Evolutionary conservation across 2,329 filamentous ascomycete species (phyloP).

Genomic region (Ophiobolus disseminans): DNA sequence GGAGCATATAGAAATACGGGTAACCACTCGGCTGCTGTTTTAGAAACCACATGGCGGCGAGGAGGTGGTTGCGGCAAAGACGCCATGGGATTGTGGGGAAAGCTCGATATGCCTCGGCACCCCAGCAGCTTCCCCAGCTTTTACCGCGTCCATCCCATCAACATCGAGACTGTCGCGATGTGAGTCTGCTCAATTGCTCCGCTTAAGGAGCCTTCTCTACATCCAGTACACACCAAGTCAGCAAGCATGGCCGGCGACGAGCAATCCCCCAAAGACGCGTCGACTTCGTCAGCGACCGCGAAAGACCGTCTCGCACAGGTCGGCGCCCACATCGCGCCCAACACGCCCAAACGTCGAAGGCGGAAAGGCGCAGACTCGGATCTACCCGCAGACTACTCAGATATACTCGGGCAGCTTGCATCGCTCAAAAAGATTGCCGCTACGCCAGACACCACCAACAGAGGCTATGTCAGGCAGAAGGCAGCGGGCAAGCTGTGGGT

Average conservation of each 20-base stretch:
- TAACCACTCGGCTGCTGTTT: too few relatives aligned
- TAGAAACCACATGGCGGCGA: too few relatives aligned
- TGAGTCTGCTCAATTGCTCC: constrained; percentile 12
- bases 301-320: constrained; percentile 58
- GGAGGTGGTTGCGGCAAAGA: too few relatives aligned
- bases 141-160: constrained; percentile 12
- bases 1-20: too few relatives aligned
- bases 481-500: constrained; percentile 71
- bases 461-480: constrained; percentile 69
- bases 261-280: constrained; percentile 22
- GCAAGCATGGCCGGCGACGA: constrained; percentile 35
- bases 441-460: constrained; percentile 61
- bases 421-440: constrained; percentile 60
- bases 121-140: constrained; percentile 27
- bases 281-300: constrained; percentile 39
- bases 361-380: constrained; percentile 47
- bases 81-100: constrained; percentile 22
- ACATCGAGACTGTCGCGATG: constrained; percentile 20
- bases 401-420: constrained; percentile 65
- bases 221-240: too few relatives aligned
- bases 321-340: constrained; percentile 51
- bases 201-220: too few relatives aligned
- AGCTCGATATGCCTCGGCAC: constrained; percentile 37
- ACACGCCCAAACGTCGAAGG: constrained; percentile 47
- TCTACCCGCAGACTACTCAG: constrained; percentile 67